Evolutionary conservation across 352 stramenopile genomes (phyloP), one percentile per base, ranked within the genome.

Genomic region (Salisapilia sapeloensis): DNA sequence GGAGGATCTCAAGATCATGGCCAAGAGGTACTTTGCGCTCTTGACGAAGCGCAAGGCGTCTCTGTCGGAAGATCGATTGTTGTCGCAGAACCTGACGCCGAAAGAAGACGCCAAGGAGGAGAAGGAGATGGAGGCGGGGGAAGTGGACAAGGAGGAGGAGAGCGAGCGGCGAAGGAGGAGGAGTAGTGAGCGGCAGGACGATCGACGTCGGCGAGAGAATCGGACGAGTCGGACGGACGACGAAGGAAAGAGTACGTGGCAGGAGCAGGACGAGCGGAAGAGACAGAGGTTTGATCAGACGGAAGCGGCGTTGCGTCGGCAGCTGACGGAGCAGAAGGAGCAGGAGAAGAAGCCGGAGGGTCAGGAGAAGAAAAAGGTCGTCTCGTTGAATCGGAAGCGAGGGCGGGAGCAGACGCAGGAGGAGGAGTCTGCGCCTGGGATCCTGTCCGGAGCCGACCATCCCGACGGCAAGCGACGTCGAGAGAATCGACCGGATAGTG

Each of bases 1-100:
- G 7, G 72, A 90, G 43, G 77, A 92, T 40, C 74, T 92, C 24
- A 89, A 92, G 55, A 85, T 89, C 29, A 92, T 92, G 77, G 74
- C 77, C 11, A 79, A 78, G 35, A 66, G 77, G 5, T 92, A 92
- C 47, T 82, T 62, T 37, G 70, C 71, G 21, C 41, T 92, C 13
- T 43, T 92, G 13, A 83, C 67, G 14, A 85, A 87, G 44, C 55
- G 69, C 22, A 82, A 83, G 36, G 28, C 40, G 2, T 61, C 71
- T 2, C 58, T 89, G 1, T 48, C 67, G 0, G 72, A 87, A 10
- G 67, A 85, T 22, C 72, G 62, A 31, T 38, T 69, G 15, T 37
- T 87, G 4, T 43, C 53, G 24, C 27, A 6, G 53, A 48, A 29
- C 33, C 45, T 13, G 13, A 29, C 30, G 20, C 45, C 26, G 40